Base-by-base conservation (phyloP, 2,329 filamentous ascomycete species). In the Xylaria sp. region DNA sequence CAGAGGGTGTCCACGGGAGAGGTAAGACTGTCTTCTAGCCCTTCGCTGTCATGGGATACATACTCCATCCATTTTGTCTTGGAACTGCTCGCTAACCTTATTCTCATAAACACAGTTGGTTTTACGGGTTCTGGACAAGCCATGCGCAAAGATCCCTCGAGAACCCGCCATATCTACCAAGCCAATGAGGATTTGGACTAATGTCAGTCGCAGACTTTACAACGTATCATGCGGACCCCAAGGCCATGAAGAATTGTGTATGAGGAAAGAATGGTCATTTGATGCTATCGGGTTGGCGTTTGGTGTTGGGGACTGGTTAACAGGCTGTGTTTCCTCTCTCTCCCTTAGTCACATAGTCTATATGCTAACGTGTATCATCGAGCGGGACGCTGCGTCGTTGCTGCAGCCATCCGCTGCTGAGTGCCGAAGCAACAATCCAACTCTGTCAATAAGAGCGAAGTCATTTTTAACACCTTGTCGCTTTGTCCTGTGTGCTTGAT, bases 81-180 rank as follows among this genome's bases (percentile, higher is more conserved):
- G 48, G 39, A 62, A 43, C 57, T 57, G n/a, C 13, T 36, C 51
- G 63, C 79, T 82, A 75, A 83, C 77, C 63, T 72, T 28, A 15
- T 20, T 18, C 46, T 36, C 57, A 7, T 10, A 12, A 20, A 31
- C 28, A 5, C 73, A 98, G 96, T 99, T 78, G 96, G 96, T 41
- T 98, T 99, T 78, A 97, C 94, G 9, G 96, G 96, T 71, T 98
- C 94, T 64, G 96, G 96, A 68, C 94, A 97, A 82, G 88, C 92
- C 73, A 98, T 98, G 96, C 92, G 94, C 75, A 98, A 97, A 81
- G 96, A 98, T 79, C 89, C 90, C 57, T 90, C 91, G 71, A 88
- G 94, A 77, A 91, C 88, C 79, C 91, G 94, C 76, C 94, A 97
- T 78, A 91, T 96, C 73, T 97, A 97, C 81, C 90, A 95, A 80